These are phyloP conservation scores for Pogostemon cablin DNA, from an alignment of 257 asterid species.

Conservation along the genomic window DNA sequence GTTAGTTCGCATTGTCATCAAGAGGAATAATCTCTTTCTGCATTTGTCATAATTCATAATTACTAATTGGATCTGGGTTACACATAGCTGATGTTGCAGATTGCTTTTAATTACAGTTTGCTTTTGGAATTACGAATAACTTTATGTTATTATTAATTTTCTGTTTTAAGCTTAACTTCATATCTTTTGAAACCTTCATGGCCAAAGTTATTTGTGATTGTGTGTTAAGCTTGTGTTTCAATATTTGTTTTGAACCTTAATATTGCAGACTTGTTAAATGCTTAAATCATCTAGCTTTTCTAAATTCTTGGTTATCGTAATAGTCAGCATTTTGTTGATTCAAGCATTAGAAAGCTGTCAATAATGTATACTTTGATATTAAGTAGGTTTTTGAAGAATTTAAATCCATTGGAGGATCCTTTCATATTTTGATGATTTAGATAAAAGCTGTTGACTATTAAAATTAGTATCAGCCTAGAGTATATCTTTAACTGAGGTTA, in stretches of 20 bases:
- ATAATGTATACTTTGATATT: conserved; percentile 4
- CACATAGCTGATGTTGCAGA: conserved; percentile 20
- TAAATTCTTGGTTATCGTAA: conserved; percentile 16
- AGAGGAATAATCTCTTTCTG: conserved; percentile 1
- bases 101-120: conserved; percentile 7
- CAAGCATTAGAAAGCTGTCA: conserved; percentile 20
- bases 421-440: neutral
- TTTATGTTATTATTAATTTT: neutral
- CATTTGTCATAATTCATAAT: conserved; percentile 1
- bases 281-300: conserved; percentile 24
- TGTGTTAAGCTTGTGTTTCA: conserved; percentile 8
- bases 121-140: neutral
- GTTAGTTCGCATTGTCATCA: conserved; percentile 9
- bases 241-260: conserved; percentile 6
- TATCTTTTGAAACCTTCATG: neutral
- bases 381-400: conserved; percentile 11
- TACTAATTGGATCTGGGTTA: neutral
- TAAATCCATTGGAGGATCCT: neutral
- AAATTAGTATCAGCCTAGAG: conserved; percentile 1
- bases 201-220: no score
- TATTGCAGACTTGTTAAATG: neutral
- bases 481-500: neutral
- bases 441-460: neutral
- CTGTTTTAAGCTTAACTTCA: neutral
- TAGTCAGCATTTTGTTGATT: neutral